phyloP scores from a whole-genome alignment of 2,329 filamentous ascomycete genomes.

The Endocalyx cinctus region DNA sequence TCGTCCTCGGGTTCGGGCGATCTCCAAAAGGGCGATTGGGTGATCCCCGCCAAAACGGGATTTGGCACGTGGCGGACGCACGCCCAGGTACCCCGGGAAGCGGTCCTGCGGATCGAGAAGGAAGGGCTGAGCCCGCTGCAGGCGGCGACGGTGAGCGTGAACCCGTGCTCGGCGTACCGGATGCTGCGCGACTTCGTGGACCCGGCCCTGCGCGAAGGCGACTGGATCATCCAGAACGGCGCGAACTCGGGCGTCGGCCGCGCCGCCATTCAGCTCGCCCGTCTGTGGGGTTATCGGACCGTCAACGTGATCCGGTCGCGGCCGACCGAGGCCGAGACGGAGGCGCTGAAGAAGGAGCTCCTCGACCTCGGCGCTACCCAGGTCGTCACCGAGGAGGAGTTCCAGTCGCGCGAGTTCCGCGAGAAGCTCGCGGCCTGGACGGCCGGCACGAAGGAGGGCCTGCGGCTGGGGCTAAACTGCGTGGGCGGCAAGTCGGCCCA shows the following conservation, averaged over 20 bases:
- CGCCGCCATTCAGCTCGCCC: constrained; percentile 82
- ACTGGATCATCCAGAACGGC: constrained; percentile 97
- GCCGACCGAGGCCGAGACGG: constrained; percentile 58
- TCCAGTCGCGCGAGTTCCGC: constrained; percentile 55
- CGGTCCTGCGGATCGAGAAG: constrained; percentile 48
- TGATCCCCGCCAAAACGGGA: constrained; percentile 76
- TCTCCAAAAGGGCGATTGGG: constrained; percentile 81
- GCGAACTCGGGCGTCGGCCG: constrained; percentile 91
- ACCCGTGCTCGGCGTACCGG: constrained; percentile 90
- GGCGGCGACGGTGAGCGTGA: constrained; percentile 83
- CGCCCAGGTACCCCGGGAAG: constrained; percentile 55
- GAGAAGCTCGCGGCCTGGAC: constrained; percentile 62
- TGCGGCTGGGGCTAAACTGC: constrained; percentile 84
- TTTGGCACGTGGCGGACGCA: constrained; percentile 97
- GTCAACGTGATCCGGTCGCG: constrained; percentile 84
- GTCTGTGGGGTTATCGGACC: constrained; percentile 81
- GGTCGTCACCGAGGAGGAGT: constrained; percentile 53
- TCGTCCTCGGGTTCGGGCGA: constrained; percentile 53
- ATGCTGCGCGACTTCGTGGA: constrained; percentile 78
- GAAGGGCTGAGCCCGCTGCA: constrained; percentile 69
- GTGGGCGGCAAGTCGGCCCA: constrained; percentile 85
- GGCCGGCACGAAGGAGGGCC: constrained; percentile 62
- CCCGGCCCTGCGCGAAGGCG: constrained; percentile 55
- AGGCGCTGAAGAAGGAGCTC: constrained; percentile 51
- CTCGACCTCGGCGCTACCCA: constrained; percentile 50